Conservation (phyloP, 805 yeast species). For the Candida glaebosa region DNA sequence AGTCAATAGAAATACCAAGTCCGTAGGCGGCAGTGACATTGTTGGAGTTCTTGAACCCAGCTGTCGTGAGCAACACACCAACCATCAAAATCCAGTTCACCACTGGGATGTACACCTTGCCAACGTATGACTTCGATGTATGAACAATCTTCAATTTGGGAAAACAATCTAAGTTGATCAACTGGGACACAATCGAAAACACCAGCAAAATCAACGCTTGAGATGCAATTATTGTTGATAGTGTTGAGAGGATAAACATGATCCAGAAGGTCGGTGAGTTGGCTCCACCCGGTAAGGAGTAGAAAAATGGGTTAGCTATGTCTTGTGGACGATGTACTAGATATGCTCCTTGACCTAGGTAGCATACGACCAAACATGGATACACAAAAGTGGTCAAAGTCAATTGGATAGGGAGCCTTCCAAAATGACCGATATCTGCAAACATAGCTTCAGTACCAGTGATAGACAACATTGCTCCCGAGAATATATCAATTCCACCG, state of each 20-base stretch:
- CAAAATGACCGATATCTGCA: slow-evolving; percentile 60
- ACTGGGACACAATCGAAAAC: slow-evolving; percentile 49
- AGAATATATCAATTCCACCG: slow-evolving; percentile 42
- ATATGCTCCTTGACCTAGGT: slow-evolving; percentile 58
- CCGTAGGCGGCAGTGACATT: slow-evolving; percentile 60
- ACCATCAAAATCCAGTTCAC: slow-evolving; percentile 50
- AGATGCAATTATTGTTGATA: slow-evolving; percentile 56
- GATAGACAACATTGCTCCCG: slow-evolving; percentile 51
- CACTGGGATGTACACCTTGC: slow-evolving; percentile 51
- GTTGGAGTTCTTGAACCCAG: slow-evolving; percentile 48
- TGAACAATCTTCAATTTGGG: slow-evolving; percentile 47
- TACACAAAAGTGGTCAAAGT: slow-evolving; percentile 47
- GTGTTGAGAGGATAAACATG: slow-evolving; percentile 49
- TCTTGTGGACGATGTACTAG: slow-evolving; percentile 37
- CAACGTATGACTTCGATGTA: slow-evolving; percentile 41
- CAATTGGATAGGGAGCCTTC: slow-evolving; percentile 46
- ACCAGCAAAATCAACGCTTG: slow-evolving; percentile 59
- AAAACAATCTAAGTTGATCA: slow-evolving; percentile 52
- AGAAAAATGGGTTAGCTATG: slow-evolving; percentile 43
- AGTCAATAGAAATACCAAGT: slow-evolving; percentile 54
- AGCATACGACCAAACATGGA: slow-evolving; percentile 48
- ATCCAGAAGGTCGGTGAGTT: slow-evolving; percentile 46
- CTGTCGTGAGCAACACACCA: slow-evolving; percentile 48
- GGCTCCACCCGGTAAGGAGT: slow-evolving; percentile 49
- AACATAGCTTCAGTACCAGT: slow-evolving; percentile 66